These are phyloP conservation scores for Phytophthora pini DNA, from an alignment of 352 stramenopile genomes.

Conservation along the genomic window DNA sequence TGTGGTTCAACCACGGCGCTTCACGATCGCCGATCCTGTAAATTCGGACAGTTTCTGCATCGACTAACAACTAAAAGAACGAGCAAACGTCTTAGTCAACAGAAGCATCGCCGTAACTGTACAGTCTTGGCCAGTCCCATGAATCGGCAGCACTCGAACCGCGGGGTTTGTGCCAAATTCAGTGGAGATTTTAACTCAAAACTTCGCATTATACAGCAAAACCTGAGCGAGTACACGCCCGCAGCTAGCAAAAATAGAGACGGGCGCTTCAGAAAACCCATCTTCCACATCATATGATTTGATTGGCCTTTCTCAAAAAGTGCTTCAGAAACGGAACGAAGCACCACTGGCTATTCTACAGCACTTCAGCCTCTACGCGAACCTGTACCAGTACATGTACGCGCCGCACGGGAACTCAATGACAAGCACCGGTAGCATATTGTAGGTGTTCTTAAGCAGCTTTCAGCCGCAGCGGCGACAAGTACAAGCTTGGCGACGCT, in stretches of 20 bases:
- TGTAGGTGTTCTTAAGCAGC: background rate
- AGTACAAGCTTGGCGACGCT: background rate
- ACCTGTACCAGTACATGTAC: no score
- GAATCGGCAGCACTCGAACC: no score
- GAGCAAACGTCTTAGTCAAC: constrained; percentile 7
- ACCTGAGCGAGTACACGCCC: constrained; percentile 13
- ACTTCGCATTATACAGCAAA: background rate
- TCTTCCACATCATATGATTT: constrained; percentile 7
- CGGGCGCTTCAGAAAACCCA: constrained; percentile 16
- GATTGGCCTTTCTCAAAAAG: constrained; percentile 1
- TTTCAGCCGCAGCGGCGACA: background rate
- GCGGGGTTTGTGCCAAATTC: background rate
- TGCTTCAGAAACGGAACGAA: constrained; percentile 15
- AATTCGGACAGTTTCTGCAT: constrained; percentile 12
- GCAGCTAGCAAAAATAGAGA: constrained; percentile 15
- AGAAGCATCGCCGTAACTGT: background rate
- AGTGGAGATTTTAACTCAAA: no score
- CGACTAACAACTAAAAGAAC: constrained; percentile 1
- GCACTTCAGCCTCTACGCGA: no score
- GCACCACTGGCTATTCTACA: background rate
- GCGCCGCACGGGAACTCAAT: no score
- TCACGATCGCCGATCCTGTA: constrained; percentile 1
- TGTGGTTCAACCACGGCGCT: constrained; percentile 1
- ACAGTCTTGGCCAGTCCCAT: background rate
- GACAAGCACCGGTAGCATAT: background rate